phyloP scores from a whole-genome alignment of 2,329 filamentous ascomycete species.

The Pseudocercospora crystallina region DNA sequence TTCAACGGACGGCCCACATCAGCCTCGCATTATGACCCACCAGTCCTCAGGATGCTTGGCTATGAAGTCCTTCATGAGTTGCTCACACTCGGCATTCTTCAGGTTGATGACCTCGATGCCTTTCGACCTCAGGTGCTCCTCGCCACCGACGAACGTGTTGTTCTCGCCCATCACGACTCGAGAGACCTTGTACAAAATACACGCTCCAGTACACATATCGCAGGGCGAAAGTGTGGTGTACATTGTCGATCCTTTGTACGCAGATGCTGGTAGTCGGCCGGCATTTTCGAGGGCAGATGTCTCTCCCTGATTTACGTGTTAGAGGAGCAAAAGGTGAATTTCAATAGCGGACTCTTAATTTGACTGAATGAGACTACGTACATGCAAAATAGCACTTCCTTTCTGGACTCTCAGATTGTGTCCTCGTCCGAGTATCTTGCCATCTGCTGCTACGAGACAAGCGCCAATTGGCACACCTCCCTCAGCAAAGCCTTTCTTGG shows the following conservation, averaged over 20 bases:
- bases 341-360: constrained; percentile 68
- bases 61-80: constrained; percentile 71
- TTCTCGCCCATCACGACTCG: constrained; percentile 78
- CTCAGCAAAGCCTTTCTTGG: constrained; percentile 55
- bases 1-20: not conserved
- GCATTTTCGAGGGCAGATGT: constrained; percentile 74
- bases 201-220: constrained; percentile 79
- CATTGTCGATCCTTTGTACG: constrained; percentile 74
- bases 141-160: constrained; percentile 70
- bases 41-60: constrained; percentile 70
- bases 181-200: constrained; percentile 71
- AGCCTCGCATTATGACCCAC: constrained; percentile 27
- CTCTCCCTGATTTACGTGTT: constrained; percentile 59
- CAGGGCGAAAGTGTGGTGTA: constrained; percentile 79
- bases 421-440: constrained; percentile 68
- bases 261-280: constrained; percentile 66
- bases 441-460: constrained; percentile 65
- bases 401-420: constrained; percentile 76
- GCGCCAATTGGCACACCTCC: constrained; percentile 60
- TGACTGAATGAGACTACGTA: constrained; percentile 51
- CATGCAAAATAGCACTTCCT: constrained; percentile 69
- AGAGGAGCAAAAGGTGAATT: constrained; percentile 55
- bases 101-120: constrained; percentile 74
- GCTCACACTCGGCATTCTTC: constrained; percentile 63
- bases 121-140: constrained; percentile 65